Evolutionary conservation across 2,329 filamentous ascomycete species (phyloP), one percentile per base, ranked within the genome.

Genomic region (Sporothrix schenckii): DNA sequence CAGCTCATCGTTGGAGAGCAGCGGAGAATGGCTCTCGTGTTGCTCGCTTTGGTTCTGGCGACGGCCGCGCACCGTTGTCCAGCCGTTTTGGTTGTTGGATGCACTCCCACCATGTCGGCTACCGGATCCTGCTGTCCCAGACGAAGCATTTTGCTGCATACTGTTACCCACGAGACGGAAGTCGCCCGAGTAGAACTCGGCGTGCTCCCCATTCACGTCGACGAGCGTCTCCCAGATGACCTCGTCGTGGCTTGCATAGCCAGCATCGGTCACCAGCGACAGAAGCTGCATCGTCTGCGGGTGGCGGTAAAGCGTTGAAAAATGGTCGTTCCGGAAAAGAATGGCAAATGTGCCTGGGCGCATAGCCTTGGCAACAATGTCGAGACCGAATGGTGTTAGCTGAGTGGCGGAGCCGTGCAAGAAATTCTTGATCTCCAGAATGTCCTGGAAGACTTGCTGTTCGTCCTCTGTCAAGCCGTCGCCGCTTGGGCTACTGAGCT

Each of bases 291-390:
- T 84, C 0, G 90, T 92, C 58, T 89, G 83, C 0, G 94, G 93
- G 75, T 98, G 93, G 72, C 94, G 92, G 80, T 97, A 97, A 0
- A 99, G 80, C 0, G 94, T 98, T 54, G 93, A 93, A 77, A 99
- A 99, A 78, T 99, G 95, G 77, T 99, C 94, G 76, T 99, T 99
- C 34, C 95, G 88, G 82, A 99, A 99, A 1, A 99, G 81, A 66
- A 99, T 98, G 0, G 92, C 92, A 72, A 97, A 88, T 1, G 91
- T 88, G 1, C 93, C 94, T 0, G 93, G 90, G 14, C 86, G 82
- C 70, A 97, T 85, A 6, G 86, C 89, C 66, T 88, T 87, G 0
- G 85, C 86, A 52, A 98, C 89, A 1, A 91, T 87, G 52, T 91
- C 86, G 2, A 99, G 84, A 0, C 95, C 95, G 79, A 90, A 91